phyloP scores from a whole-genome alignment of 768 basidiomycete species.

The Amanita rubescens region DNA sequence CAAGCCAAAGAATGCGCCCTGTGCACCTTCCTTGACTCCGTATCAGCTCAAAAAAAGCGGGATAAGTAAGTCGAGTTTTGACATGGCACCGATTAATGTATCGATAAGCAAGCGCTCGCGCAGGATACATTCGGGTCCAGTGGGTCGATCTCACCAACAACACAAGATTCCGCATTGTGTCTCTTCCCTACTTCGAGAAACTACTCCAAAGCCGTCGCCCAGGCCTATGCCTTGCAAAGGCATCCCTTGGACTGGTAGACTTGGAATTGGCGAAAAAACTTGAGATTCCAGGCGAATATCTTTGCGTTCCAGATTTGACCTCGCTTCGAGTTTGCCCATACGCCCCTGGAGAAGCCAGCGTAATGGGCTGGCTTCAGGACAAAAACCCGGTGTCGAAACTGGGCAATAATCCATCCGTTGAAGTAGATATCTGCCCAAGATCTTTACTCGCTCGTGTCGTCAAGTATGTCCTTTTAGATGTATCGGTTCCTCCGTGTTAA shows the following conservation, averaged over 20 bases:
- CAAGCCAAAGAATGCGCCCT: conserved; percentile 6
- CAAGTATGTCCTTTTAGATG: conserved; percentile 30
- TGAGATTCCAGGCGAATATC: conserved; percentile 45
- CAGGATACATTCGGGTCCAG: conserved; percentile 48
- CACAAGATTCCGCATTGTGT: conserved; percentile 52
- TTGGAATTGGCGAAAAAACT: conserved; percentile 42
- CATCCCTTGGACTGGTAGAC: conserved; percentile 44
- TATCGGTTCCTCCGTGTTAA: not conserved
- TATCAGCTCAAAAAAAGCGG: not conserved
- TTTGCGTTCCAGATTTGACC: conserved; percentile 51
- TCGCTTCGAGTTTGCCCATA: conserved; percentile 49
- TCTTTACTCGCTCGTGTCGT: conserved; percentile 43
- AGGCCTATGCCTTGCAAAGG: conserved; percentile 42
- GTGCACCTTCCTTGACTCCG: not conserved
- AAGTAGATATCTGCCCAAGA: conserved; percentile 54
- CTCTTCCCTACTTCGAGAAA: conserved; percentile 44
- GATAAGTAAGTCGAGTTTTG: not conserved
- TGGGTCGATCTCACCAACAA: conserved; percentile 62
- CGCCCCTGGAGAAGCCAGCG: conserved; percentile 49
- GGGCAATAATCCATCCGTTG: conserved; percentile 24
- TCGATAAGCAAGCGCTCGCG: not conserved
- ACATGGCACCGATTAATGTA: not conserved
- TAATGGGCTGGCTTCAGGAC: conserved; percentile 67
- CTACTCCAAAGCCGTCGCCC: conserved; percentile 46
- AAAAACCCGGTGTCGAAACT: conserved; percentile 33